Percentiles rank a stretch among this genome's conserved stretches.
Conservation (phyloP, 495 filamentous ascomycete genomes). For the Pseudoneurospora amorphoporcata region DNA sequence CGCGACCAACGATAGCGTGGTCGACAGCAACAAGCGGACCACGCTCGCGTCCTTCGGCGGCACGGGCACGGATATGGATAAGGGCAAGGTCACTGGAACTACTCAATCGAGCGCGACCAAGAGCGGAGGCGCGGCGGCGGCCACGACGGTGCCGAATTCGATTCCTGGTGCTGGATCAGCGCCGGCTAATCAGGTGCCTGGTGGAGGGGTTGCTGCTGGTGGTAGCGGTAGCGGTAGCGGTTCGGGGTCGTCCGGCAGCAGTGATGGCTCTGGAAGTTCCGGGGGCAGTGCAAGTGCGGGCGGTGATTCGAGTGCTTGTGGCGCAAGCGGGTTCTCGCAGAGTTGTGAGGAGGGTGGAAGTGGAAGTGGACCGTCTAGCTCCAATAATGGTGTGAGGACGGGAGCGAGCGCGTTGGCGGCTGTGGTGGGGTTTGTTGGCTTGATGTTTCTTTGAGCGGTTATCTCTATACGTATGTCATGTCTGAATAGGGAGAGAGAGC, state of each 20-base stretch:
- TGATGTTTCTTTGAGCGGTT: not conserved
- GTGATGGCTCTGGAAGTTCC: not conserved
- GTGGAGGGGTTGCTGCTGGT: not conserved
- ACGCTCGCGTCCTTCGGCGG: slow-evolving; percentile 70
- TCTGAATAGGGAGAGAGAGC: not conserved
- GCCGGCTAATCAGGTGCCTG: slow-evolving; percentile 20
- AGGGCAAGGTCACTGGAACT: slow-evolving; percentile 24
- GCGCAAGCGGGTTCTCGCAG: slow-evolving; percentile 19
- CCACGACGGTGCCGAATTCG: slow-evolving; percentile 15
- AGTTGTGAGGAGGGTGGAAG: not conserved
- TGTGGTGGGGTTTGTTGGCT: not conserved
- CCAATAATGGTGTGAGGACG: not conserved
- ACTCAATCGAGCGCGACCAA: slow-evolving; percentile 10
- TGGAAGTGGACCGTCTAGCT: not conserved
- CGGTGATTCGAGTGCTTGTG: slow-evolving; percentile 10
- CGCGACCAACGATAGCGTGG: slow-evolving; percentile 65
- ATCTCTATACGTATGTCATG: not conserved
- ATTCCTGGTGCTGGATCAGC: slow-evolving; percentile 28
- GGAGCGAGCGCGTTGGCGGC: slow-evolving; percentile 6
- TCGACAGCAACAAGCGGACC: slow-evolving; percentile 62
- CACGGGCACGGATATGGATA: slow-evolving; percentile 63
- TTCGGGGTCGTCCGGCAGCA: slow-evolving; percentile 1
- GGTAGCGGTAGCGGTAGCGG: no score
- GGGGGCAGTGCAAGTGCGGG: slow-evolving; percentile 9
- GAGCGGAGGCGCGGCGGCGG: not conserved